Evolutionary conservation across 371 early-diverging fungal genomes (phyloP), one percentile per base, ranked within the genome.

Genomic region (Saksenaea vasiformis): DNA sequence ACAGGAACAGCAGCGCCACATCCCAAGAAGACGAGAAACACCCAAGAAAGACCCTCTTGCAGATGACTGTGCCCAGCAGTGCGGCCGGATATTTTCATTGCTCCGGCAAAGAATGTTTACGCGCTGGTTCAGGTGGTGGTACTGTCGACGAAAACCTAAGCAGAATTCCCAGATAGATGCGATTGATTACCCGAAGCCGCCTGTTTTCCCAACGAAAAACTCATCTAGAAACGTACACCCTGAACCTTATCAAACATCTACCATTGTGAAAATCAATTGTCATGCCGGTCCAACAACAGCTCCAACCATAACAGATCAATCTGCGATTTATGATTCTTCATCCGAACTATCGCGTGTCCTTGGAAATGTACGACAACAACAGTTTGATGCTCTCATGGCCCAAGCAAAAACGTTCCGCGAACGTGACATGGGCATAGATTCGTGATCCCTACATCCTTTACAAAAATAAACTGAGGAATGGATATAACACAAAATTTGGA

Each of bases 281-380:
- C 10, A 47, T 22, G 22, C 10, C 22, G 24, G 24, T 22, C 24
- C 51, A 22, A 4, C 22, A 47, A 22, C n/a, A n/a, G n/a, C n/a
- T n/a, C n/a, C n/a, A n/a, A n/a, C n/a, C n/a, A n/a, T n/a, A n/a
- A n/a, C 22, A 47, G 4, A 22, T 47, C 51, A 22, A 47, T 47
- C 51, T 22, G 51, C 51, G n/a, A 47, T 47, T 26, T 47, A 47
- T 47, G 51, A 47, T 47, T 22, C 51, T 10, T 2, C 10, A 9
- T 47, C 51, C 10, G 51, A 47, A 22, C 51, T 47, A 22, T 47
- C 51, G 27, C 51, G 51, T 22, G 51, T 47, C n/a, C 51, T 47
- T 0, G 22, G 22, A 5, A 22, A 47, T 22, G 22, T 47, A 10
- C 51, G 51, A 47, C n/a, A 10, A n/a, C 51, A 22, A 22, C 51